phyloP scores from a whole-genome alignment of 805 yeast genomes.

The Maudiozyma pseudohumilis region DNA sequence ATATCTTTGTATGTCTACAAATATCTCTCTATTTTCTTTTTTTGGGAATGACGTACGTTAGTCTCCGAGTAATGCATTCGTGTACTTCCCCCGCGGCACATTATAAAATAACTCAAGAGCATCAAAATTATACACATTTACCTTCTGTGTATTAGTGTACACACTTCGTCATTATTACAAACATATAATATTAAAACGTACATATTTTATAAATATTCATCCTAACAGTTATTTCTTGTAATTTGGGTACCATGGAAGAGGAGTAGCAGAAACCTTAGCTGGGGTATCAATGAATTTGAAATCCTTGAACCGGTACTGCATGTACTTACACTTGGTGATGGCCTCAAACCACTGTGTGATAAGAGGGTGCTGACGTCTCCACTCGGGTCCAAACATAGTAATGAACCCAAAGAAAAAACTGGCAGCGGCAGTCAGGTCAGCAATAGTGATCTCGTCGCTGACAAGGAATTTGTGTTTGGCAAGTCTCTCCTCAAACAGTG shows the following conservation, averaged over 20 bases:
- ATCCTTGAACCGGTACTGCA: conserved; percentile 4
- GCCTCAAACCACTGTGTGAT: conserved; percentile 23
- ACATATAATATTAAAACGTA: no score
- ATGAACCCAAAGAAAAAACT: conserved; percentile 29
- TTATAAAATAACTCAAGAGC: no score
- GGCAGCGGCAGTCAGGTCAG: conserved; percentile 16
- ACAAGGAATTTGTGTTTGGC: conserved; percentile 54
- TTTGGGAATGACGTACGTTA: no score
- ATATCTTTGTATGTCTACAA: no score
- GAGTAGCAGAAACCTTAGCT: not conserved
- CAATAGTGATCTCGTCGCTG: conserved; percentile 47
- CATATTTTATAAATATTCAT: no score
- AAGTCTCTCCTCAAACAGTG: conserved; percentile 46
- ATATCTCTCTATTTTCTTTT: no score
- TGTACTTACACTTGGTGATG: conserved; percentile 6
- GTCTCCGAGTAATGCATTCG: no score
- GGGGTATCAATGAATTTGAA: not conserved
- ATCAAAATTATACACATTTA: no score
- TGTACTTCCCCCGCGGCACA: no score
- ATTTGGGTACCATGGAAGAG: not conserved
- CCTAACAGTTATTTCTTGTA: no score
- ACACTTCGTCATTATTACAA: no score
- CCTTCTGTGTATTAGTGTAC: no score
- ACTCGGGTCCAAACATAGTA: conserved; percentile 48
- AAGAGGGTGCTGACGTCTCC: conserved; percentile 54